Conservation (phyloP, 2,329 filamentous ascomycete species). For the Trichoderma sp. region DNA sequence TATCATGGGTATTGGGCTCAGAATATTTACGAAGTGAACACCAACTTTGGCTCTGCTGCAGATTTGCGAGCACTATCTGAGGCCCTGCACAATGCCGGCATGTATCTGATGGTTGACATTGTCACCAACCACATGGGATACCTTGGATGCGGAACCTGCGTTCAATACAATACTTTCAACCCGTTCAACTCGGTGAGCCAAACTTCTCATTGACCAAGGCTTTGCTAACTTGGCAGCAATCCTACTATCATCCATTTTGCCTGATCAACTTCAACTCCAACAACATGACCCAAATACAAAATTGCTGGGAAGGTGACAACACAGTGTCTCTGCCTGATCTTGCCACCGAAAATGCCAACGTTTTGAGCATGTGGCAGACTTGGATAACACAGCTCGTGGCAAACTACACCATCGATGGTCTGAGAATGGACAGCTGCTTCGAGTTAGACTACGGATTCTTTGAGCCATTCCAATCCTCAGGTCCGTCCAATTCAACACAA, state of each 20-base stretch:
- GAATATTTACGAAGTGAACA: conserved; percentile 55
- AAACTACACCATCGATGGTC: neutral
- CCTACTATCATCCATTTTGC: neutral
- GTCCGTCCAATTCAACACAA: neutral
- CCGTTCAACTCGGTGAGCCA: conserved; percentile 57
- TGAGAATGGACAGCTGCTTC: neutral
- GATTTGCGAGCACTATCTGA: conserved; percentile 59
- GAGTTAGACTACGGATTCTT: neutral
- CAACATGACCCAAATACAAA: conserved; percentile 51
- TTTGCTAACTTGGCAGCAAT: neutral
- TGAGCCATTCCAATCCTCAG: neutral
- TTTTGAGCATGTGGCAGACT: conserved; percentile 39
- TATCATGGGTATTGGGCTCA: conserved; percentile 60
- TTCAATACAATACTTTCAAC: conserved; percentile 50
- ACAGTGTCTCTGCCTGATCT: conserved; percentile 56
- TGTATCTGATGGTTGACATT: conserved; percentile 62
- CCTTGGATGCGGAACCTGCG: conserved; percentile 33
- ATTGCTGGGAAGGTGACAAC: conserved; percentile 42
- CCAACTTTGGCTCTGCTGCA: conserved; percentile 58
- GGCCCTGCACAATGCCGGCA: neutral
- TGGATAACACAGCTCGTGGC: neutral
- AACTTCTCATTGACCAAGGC: neutral
- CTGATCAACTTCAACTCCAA: conserved; percentile 54
- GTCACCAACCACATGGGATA: conserved; percentile 60
- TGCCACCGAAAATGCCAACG: conserved; percentile 52